phyloP scores from a whole-genome alignment of 306 rosid genomes.

The Cicer pinnatifidum region DNA sequence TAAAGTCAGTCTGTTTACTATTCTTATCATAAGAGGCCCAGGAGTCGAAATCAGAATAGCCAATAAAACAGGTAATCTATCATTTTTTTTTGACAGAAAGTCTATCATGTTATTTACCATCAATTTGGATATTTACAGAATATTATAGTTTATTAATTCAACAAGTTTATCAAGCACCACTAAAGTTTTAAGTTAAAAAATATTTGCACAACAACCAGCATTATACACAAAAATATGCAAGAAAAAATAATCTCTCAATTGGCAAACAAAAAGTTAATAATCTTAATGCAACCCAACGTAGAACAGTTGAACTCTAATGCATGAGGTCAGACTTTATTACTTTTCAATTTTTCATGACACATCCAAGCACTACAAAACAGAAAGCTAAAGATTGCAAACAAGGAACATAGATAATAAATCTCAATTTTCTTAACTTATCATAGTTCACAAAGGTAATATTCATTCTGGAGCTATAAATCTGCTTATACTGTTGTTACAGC shows the following conservation, averaged over 20 bases:
- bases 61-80: background rate
- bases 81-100: background rate
- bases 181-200: background rate
- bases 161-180: background rate
- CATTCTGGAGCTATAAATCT: background rate
- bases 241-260: background rate
- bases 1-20: background rate
- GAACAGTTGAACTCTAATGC: background rate
- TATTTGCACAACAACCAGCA: background rate
- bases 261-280: slow-evolving; percentile 2
- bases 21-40: no score
- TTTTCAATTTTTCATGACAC: background rate
- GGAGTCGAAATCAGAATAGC: background rate
- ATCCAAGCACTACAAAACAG: background rate
- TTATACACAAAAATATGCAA: background rate
- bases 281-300: background rate
- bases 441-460: background rate
- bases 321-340: background rate
- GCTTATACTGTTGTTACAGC: background rate
- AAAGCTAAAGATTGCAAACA: background rate
- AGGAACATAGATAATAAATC: background rate
- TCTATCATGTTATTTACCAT: background rate
- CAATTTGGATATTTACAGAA: background rate
- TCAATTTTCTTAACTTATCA: background rate
- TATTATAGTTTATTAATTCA: background rate